Percentiles rank a stretch among this genome's conserved stretches.
These are phyloP conservation scores for Buxus sempervirens DNA, from an alignment of 164 flowering plant species.

Conservation along the genomic window DNA sequence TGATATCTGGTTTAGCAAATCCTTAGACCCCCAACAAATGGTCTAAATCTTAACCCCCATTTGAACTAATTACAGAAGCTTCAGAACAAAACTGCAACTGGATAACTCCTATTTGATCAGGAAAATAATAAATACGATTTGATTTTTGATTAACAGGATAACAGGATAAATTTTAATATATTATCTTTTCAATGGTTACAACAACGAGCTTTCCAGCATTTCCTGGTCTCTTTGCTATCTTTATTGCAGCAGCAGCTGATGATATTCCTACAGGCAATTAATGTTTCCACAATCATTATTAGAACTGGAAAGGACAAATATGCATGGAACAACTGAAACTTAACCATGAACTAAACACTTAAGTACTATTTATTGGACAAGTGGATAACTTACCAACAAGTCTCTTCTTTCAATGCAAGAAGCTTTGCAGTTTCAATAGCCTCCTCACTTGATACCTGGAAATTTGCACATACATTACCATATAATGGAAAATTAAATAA, in stretches of 20 bases:
- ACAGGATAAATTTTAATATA: background rate
- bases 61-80: background rate
- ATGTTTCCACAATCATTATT: background rate
- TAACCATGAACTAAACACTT: background rate
- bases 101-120: background rate
- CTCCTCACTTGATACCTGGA: slow-evolving; percentile 56
- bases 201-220: slow-evolving; percentile 72
- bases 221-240: slow-evolving; percentile 65
- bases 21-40: too few relatives aligned
- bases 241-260: slow-evolving; percentile 65
- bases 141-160: too few relatives aligned
- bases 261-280: slow-evolving; percentile 53
- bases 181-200: slow-evolving; percentile 23
- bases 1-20: too few relatives aligned
- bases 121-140: too few relatives aligned
- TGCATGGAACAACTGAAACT: background rate
- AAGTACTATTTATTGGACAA: background rate
- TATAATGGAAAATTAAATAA: background rate
- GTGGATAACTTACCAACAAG: slow-evolving; percentile 34
- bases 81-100: background rate
- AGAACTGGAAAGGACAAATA: background rate
- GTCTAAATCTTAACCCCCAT: too few relatives aligned
- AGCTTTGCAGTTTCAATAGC: slow-evolving; percentile 49
- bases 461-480: background rate
- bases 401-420: slow-evolving; percentile 66